Conservation (phyloP, 2,329 filamentous ascomycete species). For the Alternaria arbusti region DNA sequence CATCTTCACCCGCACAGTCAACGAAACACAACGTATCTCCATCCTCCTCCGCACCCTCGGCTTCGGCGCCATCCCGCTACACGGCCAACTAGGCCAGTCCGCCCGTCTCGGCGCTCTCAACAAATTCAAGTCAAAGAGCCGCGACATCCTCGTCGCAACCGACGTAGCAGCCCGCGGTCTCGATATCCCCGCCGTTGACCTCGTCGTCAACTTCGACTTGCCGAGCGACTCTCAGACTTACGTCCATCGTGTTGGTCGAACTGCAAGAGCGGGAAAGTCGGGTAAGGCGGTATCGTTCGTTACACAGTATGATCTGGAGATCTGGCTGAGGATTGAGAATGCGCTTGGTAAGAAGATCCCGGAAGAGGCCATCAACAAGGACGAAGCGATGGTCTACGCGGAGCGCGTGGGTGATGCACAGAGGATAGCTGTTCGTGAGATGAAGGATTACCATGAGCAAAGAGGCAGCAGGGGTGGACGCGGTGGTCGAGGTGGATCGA, state of each 20-base stretch:
- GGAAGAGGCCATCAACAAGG: constrained; percentile 73
- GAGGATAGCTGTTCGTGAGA: constrained; percentile 75
- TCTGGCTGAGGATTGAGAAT: constrained; percentile 81
- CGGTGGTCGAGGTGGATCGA: constrained; percentile 44
- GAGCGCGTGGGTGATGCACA: constrained; percentile 83
- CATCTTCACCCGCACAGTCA: constrained; percentile 90
- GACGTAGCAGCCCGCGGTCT: constrained; percentile 93
- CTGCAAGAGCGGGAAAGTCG: constrained; percentile 83
- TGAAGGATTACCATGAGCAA: constrained; percentile 80
- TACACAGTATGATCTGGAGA: constrained; percentile 85
- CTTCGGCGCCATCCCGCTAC: constrained; percentile 88
- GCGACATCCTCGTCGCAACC: constrained; percentile 88
- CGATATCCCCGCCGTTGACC: constrained; percentile 89
- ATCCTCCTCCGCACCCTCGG: constrained; percentile 84
- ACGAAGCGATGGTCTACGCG: constrained; percentile 84
- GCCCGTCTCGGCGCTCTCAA: constrained; percentile 84
- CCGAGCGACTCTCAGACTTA: constrained; percentile 89
- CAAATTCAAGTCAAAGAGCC: constrained; percentile 83
- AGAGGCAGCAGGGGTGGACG: constrained; percentile 61
- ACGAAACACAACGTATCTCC: constrained; percentile 85
- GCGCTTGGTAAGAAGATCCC: constrained; percentile 78
- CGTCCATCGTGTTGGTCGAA: constrained; percentile 87
- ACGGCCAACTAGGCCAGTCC: constrained; percentile 89
- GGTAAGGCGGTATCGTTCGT: constrained; percentile 82
- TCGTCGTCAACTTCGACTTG: constrained; percentile 85